These are phyloP conservation scores for Fagopyrum esculentum DNA, from an alignment of 148 eudicot genomes.

Conservation along the genomic window DNA sequence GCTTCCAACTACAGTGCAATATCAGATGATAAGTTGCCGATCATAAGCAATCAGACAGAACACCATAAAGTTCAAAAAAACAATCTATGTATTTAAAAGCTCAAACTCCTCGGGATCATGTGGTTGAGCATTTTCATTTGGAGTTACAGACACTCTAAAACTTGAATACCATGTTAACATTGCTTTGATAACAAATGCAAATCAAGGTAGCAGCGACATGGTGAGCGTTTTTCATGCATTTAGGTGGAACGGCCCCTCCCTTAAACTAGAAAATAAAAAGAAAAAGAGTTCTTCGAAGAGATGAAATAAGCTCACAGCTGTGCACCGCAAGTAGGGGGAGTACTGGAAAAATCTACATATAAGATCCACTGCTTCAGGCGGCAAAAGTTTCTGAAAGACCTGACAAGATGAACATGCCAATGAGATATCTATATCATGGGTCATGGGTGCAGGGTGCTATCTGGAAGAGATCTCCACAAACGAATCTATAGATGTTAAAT, in stretches of 20 bases:
- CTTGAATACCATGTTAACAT: background rate
- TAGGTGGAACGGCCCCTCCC: background rate
- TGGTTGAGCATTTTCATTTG: background rate
- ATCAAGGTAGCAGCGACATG: background rate
- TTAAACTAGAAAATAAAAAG: background rate
- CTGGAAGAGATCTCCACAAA: background rate
- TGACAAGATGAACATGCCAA: slow-evolving; percentile 18
- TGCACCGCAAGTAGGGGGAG: slow-evolving; percentile 95
- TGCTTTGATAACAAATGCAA: background rate
- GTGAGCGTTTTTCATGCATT: background rate
- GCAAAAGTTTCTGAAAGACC: slow-evolving; percentile 95
- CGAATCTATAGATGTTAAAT: background rate
- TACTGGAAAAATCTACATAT: slow-evolving; percentile 97
- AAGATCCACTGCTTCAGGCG: slow-evolving; percentile 97
- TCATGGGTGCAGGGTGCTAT: background rate
- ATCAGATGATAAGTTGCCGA: background rate
- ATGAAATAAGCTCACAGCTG: slow-evolving; percentile 66
- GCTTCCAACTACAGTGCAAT: slow-evolving; percentile 75
- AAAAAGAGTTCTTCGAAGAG: background rate
- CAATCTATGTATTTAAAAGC: background rate
- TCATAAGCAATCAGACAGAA: background rate
- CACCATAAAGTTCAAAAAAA: background rate
- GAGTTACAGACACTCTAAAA: background rate
- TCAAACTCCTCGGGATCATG: background rate
- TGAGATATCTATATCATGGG: background rate